Conservation (phyloP, 306 rosid species). For the Pyrus pyrifolia region DNA sequence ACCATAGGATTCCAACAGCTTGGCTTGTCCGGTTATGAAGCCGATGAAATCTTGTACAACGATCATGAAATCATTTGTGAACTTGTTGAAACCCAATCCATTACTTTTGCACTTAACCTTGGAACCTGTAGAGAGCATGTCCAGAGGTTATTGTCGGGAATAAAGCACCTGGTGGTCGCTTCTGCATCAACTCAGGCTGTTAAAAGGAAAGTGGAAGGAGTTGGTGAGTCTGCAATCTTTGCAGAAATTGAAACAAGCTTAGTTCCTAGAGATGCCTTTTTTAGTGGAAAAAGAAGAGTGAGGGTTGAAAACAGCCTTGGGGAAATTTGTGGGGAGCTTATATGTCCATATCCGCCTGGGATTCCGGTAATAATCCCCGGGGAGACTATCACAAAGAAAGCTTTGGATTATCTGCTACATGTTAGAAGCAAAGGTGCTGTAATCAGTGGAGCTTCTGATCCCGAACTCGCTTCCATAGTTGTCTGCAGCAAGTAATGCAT, state of each 20-base stretch:
- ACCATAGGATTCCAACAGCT: constrained; percentile 71
- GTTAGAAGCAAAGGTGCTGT: constrained; percentile 49
- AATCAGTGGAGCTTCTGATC: constrained; percentile 72
- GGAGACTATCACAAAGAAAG: constrained; percentile 52
- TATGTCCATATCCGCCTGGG: constrained; percentile 86
- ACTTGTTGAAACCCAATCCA: constrained; percentile 60
- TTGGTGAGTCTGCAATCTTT: constrained; percentile 28
- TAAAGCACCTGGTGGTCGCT: constrained; percentile 41
- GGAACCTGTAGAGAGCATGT: constrained; percentile 66
- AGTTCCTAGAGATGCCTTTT: constrained; percentile 86
- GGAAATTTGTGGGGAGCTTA: constrained; percentile 68
- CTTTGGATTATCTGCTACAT: constrained; percentile 54
- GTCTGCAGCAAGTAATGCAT: constrained; percentile 41
- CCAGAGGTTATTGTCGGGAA: constrained; percentile 50
- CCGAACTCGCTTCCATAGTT: constrained; percentile 53
- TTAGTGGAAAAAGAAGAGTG: constrained; percentile 52
- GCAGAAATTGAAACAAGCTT: constrained; percentile 39
- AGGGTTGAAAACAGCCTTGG: constrained; percentile 49
- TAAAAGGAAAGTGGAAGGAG: constrained; percentile 13
- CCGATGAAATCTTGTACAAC: constrained; percentile 49
- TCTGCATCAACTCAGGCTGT: constrained; percentile 13
- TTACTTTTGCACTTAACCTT: constrained; percentile 63
- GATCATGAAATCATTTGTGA: constrained; percentile 65
- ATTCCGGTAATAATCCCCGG: constrained; percentile 78
- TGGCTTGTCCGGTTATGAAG: constrained; percentile 76